These are phyloP conservation scores for Fusarium annulatum DNA, from an alignment of 2,329 filamentous ascomycete genomes.

Conservation along the genomic window DNA sequence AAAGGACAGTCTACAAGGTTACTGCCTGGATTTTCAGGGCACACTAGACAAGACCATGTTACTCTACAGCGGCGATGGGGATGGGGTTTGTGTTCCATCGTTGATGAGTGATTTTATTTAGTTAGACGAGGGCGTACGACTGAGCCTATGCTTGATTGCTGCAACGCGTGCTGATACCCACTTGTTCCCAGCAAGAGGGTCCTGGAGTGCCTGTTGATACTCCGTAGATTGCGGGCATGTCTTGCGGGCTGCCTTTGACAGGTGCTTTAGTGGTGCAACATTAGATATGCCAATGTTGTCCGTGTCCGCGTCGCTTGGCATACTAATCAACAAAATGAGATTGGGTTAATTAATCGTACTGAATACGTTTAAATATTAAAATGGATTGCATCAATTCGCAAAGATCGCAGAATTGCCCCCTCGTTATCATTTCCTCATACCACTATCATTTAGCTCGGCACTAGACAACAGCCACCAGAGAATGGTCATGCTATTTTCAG, in stretches of 20 bases:
- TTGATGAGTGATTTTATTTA: slow-evolving; percentile 8
- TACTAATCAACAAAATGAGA: neutral
- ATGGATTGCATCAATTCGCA: neutral
- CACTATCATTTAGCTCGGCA: slow-evolving; percentile 1
- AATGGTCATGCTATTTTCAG: neutral
- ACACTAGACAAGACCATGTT: neutral
- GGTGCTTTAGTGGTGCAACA: neutral
- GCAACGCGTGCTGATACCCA: neutral
- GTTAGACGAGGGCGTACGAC: neutral
- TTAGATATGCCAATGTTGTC: neutral
- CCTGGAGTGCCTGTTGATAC: neutral
- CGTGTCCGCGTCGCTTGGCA: neutral
- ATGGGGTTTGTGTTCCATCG: neutral
- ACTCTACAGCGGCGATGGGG: neutral
- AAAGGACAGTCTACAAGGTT: neutral
- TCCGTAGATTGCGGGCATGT: neutral
- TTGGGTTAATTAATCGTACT: neutral
- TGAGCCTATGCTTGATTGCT: neutral
- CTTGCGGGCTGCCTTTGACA: neutral
- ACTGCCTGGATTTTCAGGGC: neutral
- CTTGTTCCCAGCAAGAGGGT: neutral
- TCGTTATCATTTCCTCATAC: neutral
- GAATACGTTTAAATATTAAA: neutral
- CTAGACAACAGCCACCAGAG: neutral
- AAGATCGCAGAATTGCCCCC: neutral